phyloP scores from a whole-genome alignment of 2,329 filamentous ascomycete species.

The Neonectria hederae region DNA sequence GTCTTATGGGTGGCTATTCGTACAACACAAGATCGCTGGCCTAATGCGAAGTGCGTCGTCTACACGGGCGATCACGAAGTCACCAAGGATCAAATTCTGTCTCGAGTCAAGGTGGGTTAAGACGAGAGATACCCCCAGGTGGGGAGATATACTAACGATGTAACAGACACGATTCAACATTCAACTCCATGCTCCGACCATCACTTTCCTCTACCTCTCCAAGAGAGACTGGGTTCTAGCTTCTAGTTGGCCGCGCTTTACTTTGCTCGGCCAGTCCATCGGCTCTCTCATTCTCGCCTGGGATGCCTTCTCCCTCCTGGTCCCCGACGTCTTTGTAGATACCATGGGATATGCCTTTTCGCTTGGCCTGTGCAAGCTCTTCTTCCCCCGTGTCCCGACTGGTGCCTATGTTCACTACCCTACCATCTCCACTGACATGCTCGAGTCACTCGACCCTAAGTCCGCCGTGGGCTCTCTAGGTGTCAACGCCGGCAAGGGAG shows the following conservation, averaged over 20 bases:
- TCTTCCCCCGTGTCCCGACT: constrained; percentile 84
- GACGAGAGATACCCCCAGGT: background rate
- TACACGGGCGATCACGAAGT: constrained; percentile 96
- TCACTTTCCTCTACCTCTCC: constrained; percentile 90
- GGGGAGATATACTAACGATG: constrained; percentile 20
- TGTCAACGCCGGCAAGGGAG: constrained; percentile 84
- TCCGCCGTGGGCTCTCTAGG: constrained; percentile 70
- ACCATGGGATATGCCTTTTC: constrained; percentile 98
- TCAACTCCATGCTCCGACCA: constrained; percentile 79
- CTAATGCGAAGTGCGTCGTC: constrained; percentile 86
- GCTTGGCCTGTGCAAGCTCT: constrained; percentile 80
- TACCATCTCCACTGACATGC: constrained; percentile 98
- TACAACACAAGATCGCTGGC: constrained; percentile 89
- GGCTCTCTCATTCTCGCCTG: constrained; percentile 88
- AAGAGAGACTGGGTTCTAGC: constrained; percentile 87
- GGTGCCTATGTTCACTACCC: constrained; percentile 98
- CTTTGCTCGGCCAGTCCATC: constrained; percentile 90
- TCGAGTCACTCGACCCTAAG: constrained; percentile 77
- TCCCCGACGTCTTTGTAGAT: constrained; percentile 94
- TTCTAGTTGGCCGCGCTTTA: constrained; percentile 90
- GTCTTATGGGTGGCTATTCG: constrained; percentile 96
- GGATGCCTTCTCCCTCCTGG: constrained; percentile 91
- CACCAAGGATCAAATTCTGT: constrained; percentile 80
- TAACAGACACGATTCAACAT: constrained; percentile 88
- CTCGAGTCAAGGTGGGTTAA: constrained; percentile 72